Evolutionary conservation across 768 basidiomycete genomes (phyloP).

Genomic region (Boletus vinaceobasis): DNA sequence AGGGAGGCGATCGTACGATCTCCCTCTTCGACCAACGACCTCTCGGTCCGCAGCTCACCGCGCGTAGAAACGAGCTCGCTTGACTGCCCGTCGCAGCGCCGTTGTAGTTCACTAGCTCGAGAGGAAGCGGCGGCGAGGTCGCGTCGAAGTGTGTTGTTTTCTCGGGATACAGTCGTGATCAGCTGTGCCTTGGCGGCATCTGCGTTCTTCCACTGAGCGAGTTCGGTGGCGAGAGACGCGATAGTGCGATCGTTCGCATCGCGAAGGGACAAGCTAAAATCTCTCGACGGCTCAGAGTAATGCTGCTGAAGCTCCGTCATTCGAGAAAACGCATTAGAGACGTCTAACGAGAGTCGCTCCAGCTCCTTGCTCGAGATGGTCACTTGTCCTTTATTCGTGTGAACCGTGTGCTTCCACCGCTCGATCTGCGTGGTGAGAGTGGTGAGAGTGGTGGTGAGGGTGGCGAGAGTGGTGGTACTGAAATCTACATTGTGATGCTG

Average conservation of each 20-base stretch:
- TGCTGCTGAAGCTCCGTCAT: background rate
- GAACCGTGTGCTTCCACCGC: background rate
- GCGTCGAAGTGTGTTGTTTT: background rate
- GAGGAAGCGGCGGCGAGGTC: background rate
- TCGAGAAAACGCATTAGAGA: constrained; percentile 1
- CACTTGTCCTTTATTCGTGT: background rate
- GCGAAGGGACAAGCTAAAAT: no score
- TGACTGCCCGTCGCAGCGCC: background rate
- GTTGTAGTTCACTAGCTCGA: background rate
- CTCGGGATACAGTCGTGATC: no score
- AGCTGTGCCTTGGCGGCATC: no score
- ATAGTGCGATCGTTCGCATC: no score
- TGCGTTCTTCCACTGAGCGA: no score
- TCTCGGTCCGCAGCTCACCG: background rate
- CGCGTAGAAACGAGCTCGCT: background rate
- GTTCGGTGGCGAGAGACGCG: no score
- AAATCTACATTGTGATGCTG: background rate
- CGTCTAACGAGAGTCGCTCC: background rate
- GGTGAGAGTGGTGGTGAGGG: background rate
- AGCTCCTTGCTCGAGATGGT: constrained; percentile 1
- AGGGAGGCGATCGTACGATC: background rate
- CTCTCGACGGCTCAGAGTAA: background rate
- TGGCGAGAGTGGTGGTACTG: background rate
- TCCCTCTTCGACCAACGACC: background rate
- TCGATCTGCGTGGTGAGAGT: background rate